phyloP scores from a whole-genome alignment of 176 grass and related monocot genomes.

The Rhynchospora breviuscula region DNA sequence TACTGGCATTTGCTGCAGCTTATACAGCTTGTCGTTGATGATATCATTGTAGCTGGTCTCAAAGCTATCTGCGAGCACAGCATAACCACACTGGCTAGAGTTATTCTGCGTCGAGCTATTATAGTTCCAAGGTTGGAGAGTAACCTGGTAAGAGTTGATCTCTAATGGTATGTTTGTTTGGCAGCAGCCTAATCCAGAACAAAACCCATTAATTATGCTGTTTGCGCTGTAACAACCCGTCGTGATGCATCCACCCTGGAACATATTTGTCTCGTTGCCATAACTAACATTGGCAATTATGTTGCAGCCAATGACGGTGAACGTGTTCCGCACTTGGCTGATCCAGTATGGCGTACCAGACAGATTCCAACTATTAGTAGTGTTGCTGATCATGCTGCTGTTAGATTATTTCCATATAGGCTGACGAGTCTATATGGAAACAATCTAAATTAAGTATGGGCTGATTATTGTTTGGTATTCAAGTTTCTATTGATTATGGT shows the following conservation, averaged over 20 bases:
- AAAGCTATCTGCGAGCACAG: neutral
- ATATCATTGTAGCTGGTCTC: slow-evolving; percentile 10
- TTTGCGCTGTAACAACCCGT: neutral
- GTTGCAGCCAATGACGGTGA: slow-evolving; percentile 13
- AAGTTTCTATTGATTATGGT: too few species aligned
- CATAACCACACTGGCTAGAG: slow-evolving; percentile 6
- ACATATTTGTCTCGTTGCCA: neutral
- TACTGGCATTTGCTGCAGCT: neutral
- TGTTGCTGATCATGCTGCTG: rapidly evolving
- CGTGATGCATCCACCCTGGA: neutral
- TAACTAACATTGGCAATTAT: neutral
- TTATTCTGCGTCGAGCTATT: neutral
- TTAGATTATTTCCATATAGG: too few species aligned
- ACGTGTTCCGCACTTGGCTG: neutral
- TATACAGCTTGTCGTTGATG: neutral
- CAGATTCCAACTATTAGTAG: neutral
- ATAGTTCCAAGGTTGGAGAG: neutral
- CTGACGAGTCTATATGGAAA: too few species aligned
- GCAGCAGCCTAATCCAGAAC: slow-evolving; percentile 33
- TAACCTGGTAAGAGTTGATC: neutral
- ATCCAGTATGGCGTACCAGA: neutral
- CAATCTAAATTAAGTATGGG: too few species aligned
- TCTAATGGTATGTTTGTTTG: neutral
- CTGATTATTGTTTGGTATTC: too few species aligned
- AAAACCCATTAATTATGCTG: neutral